Base-by-base conservation (phyloP, 495 filamentous ascomycete species). In the Xylona heveae region DNA sequence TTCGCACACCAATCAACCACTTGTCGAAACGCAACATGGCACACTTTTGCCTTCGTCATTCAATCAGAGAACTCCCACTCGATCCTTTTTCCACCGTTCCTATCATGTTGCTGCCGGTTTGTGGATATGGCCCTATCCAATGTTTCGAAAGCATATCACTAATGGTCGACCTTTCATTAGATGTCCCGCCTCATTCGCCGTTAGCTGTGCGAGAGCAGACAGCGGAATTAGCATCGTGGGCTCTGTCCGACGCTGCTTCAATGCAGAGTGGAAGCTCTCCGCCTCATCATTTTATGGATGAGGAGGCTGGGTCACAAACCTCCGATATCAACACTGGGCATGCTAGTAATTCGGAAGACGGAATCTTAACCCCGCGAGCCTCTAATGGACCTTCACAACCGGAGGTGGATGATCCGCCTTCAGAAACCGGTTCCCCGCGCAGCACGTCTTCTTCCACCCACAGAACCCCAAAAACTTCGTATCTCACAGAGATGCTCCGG, bases 191-290 rank as follows among this genome's bases (percentile, higher is more conserved):
- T 34, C 77, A 78, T 52, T 69, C 76, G 17, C 67, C 66, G 15
- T 64, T 70, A 26, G 76, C 68, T 36, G 77, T 97, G 8, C 73
- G 88, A 33, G 78, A 92, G 48, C 73, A 91, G 45, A 91, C 88
- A 1, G 82, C 82, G 20, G 80, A 92, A 48, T 65, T 97, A 21
- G 85, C 88, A 16, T 79, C 67, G 4, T 78, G 78, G 40, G 77
- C 77, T n/a, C 59, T 94, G 20, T 79, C 76, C 32, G 68, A 73
- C 42, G 60, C 64, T 34, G 45, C 57, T 24, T 52, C 41, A 23
- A 37, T 35, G 16, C 22, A 35, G 7, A 30, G 41, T 43, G 25
- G 38, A 25, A 24, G 34, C 37, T 30, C 44, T 9, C 30, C 40
- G 21, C 31, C 36, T 30, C 26, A 37, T 45, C 46, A 24, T 36